These are phyloP conservation scores for Apiotrichum gamsii DNA, from an alignment of 1,284 basidiomycete species.

Conservation along the genomic window DNA sequence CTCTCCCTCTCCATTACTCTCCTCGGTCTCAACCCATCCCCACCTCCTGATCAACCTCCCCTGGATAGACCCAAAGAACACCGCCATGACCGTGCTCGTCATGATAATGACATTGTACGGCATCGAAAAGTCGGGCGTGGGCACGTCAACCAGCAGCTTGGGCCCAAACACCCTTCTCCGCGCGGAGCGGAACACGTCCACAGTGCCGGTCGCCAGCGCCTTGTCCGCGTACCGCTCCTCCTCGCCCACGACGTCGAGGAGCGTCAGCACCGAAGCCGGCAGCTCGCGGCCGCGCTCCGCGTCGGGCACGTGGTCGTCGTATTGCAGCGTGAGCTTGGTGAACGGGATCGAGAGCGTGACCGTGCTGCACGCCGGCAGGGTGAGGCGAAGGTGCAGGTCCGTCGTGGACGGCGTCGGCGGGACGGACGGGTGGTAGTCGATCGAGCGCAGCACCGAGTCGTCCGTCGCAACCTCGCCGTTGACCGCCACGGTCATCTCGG, in stretches of 20 bases:
- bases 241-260: constrained; percentile 30
- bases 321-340: constrained; percentile 78
- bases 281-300: constrained; percentile 92
- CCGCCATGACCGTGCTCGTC: constrained; percentile 80
- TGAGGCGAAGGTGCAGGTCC: constrained; percentile 65
- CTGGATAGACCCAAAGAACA: constrained; percentile 88
- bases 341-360: constrained; percentile 67
- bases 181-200: constrained; percentile 12
- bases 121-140: constrained; percentile 98
- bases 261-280: constrained; percentile 65
- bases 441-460: constrained; percentile 55
- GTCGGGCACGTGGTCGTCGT: constrained; percentile 93
- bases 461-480: constrained; percentile 46
- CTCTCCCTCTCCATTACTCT: constrained; percentile 8
- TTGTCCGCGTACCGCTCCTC: not conserved
- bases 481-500: constrained; percentile 60
- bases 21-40: constrained; percentile 52
- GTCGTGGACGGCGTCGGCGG: constrained; percentile 62
- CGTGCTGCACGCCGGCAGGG: constrained; percentile 61
- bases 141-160: constrained; percentile 76
- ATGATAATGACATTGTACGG: constrained; percentile 99
- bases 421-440: constrained; percentile 63
- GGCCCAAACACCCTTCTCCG: constrained; percentile 64
- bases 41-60: constrained; percentile 77
- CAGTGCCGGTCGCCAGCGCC: not conserved